A percentile compares a stretch with the other conserved stretches of the same genome.
Conservation (phyloP, 176 grass and related monocot species). For the Lolium multiflorum region DNA sequence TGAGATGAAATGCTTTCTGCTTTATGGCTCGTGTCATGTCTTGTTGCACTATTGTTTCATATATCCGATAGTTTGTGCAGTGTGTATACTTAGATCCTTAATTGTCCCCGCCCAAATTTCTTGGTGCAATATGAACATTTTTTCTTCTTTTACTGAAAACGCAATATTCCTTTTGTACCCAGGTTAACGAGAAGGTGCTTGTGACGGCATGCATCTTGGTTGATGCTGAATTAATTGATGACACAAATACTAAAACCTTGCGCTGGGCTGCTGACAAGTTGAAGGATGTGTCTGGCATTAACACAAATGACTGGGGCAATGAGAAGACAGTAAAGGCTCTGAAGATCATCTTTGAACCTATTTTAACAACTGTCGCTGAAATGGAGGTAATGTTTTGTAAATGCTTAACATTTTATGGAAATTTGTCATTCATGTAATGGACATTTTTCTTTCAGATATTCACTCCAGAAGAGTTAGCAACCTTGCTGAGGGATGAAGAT, state of each 20-base stretch:
- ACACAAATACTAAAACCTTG: neutral
- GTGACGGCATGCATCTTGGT: neutral
- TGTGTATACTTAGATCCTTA: neutral
- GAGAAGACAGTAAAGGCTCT: neutral
- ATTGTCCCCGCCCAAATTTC: neutral
- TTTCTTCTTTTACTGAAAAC: neutral
- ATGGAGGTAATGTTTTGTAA: neutral
- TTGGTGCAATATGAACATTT: neutral
- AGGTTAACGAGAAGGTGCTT: neutral
- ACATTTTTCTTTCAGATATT: neutral
- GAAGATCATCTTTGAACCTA: neutral
- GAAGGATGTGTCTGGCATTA: neutral
- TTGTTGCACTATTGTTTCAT: neutral
- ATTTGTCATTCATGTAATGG: neutral
- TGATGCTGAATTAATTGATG: neutral
- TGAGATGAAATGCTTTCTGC: neutral
- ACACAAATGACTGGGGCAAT: neutral
- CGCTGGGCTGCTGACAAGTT: neutral
- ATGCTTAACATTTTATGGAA: neutral
- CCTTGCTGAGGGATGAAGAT: neutral
- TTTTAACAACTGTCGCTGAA: neutral
- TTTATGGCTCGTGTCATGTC: neutral
- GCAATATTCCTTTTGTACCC: neutral
- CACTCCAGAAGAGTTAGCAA: neutral
- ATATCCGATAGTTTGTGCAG: neutral